Percentiles rank a stretch among this genome's conserved stretches.
phyloP scores from a whole-genome alignment of 148 eudicot species.

The Chenopodium quinoa region DNA sequence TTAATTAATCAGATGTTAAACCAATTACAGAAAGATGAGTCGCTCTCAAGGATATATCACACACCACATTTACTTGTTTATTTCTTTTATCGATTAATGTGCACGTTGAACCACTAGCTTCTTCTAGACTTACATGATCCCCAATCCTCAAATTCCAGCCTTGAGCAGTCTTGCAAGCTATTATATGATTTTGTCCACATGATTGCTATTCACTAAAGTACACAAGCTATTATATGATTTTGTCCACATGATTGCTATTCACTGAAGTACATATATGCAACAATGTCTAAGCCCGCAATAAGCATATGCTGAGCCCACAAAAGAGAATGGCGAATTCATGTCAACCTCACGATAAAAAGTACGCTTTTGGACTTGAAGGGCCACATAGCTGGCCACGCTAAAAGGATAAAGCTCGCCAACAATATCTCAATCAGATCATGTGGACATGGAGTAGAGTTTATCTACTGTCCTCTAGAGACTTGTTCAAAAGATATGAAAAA shows the following conservation, averaged over 20 bases:
- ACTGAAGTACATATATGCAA: not conserved
- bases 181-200: not conserved
- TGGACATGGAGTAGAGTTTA: not conserved
- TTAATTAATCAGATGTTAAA: not conserved
- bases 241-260: not conserved
- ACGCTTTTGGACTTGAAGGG: not conserved
- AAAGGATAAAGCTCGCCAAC: not conserved
- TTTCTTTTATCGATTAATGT: too few species aligned
- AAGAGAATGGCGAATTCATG: not conserved
- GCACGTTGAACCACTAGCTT: too few species aligned
- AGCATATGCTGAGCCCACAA: not conserved
- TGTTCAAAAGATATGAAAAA: not conserved
- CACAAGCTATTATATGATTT: too few species aligned
- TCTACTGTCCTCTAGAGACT: not conserved
- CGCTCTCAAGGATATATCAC: not conserved
- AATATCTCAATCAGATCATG: not conserved
- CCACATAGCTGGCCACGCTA: not conserved
- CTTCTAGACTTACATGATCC: too few species aligned
- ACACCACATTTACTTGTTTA: too few species aligned
- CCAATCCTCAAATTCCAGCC: not conserved
- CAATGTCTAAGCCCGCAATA: not conserved
- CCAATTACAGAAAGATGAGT: not conserved
- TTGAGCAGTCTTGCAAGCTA: not conserved
- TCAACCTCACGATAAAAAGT: not conserved
- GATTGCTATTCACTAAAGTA: not conserved